Percentiles rank a stretch among this genome's conserved stretches.
Evolutionary conservation across 2,329 filamentous ascomycete genomes (phyloP).

Genomic region (Neoarthrinium moseri): DNA sequence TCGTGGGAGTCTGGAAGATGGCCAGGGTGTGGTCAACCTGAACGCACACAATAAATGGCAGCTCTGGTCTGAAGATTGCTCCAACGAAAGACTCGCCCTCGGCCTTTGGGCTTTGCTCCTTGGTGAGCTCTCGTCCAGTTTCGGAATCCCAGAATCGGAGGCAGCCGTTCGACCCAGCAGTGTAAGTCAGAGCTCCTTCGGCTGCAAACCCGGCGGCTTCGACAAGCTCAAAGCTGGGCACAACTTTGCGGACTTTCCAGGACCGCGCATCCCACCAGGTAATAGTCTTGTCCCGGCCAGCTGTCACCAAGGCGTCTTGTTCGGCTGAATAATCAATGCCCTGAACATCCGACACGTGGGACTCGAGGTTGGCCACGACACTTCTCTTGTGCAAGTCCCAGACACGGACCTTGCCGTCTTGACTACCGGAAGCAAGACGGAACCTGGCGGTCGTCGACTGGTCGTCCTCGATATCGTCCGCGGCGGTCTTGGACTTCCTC

Average conservation of each 20-base stretch:
- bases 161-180: conserved; percentile 79
- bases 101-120: conserved; percentile 62
- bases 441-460: conserved; percentile 54
- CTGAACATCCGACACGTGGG: conserved; percentile 93
- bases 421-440: conserved; percentile 83
- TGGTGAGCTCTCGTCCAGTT: conserved; percentile 75
- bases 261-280: conserved; percentile 86
- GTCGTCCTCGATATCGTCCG: conserved; percentile 39
- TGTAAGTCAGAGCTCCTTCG: conserved; percentile 71
- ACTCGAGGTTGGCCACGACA: conserved; percentile 76
- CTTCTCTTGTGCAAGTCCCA: conserved; percentile 89
- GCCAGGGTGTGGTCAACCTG: conserved; percentile 88
- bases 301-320: conserved; percentile 76
- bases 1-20: conserved; percentile 58
- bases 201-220: conserved; percentile 81
- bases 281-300: conserved; percentile 88
- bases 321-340: conserved; percentile 76
- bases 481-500: conserved; percentile 41
- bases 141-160: conserved; percentile 82
- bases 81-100: conserved; percentile 70
- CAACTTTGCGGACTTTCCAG: conserved; percentile 79
- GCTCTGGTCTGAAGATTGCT: conserved; percentile 62
- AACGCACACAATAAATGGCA: conserved; percentile 74
- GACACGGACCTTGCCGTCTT: conserved; percentile 88
- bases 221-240: conserved; percentile 81